Percentiles rank a stretch among this genome's conserved stretches.
These are phyloP conservation scores for Rhododendron vialii DNA, from an alignment of 148 eudicot species.

Conservation along the genomic window DNA sequence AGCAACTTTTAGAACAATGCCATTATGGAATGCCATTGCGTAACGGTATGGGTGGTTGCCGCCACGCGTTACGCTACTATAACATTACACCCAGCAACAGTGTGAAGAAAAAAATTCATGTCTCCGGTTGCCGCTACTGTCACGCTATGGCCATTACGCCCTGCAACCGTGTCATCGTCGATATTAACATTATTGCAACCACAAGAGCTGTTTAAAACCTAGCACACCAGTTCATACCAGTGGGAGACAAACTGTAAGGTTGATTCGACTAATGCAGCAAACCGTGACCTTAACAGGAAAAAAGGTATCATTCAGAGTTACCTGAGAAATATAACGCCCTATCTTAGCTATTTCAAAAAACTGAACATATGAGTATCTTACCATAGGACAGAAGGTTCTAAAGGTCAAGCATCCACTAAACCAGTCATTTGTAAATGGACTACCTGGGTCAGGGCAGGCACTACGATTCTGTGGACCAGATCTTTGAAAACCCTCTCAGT, in stretches of 20 bases:
- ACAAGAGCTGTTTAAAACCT: background rate
- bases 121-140: background rate
- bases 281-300: background rate
- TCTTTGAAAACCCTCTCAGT: no score
- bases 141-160: background rate
- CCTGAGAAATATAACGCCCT: background rate
- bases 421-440: background rate
- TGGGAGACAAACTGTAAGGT: background rate
- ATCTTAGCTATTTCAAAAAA: no score
- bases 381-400: background rate
- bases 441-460: no score
- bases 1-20: no score
- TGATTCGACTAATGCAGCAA: background rate
- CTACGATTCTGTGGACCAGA: no score
- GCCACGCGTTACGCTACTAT: background rate
- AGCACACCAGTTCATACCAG: background rate
- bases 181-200: background rate
- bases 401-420: background rate
- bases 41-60: background rate
- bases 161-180: background rate
- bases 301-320: background rate
- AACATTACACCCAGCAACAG: background rate
- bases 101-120: background rate
- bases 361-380: background rate
- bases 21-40: background rate